A percentile compares a stretch with the other conserved stretches of the same genome.
Conservation (phyloP, 164 flowering plant species). For the Stephania japonica region DNA sequence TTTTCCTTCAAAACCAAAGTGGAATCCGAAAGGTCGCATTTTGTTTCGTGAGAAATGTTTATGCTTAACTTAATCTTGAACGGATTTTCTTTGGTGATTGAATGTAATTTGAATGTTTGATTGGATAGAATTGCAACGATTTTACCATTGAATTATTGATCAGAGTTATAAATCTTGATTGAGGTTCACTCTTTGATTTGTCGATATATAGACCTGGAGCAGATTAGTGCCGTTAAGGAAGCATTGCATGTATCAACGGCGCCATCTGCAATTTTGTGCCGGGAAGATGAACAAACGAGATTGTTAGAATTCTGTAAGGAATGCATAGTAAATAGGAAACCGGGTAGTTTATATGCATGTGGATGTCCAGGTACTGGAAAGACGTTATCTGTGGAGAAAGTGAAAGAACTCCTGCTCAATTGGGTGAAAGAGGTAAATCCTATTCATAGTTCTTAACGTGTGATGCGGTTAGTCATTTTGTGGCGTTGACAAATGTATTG, state of each 20-base stretch:
- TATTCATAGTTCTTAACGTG: no score
- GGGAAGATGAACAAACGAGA: slow-evolving; percentile 29
- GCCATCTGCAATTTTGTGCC: slow-evolving; percentile 33
- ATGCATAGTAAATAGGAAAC: slow-evolving; percentile 49
- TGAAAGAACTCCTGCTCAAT: slow-evolving; percentile 41
- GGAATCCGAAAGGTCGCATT: slow-evolving; percentile 64
- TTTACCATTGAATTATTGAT: neutral
- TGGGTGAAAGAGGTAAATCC: slow-evolving; percentile 64
- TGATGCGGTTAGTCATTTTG: no score
- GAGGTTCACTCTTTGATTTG: neutral
- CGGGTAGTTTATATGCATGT: slow-evolving; percentile 76
- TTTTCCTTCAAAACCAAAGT: slow-evolving; percentile 30
- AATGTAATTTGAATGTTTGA: slow-evolving; percentile 2
- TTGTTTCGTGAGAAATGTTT: no score
- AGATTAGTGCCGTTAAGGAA: slow-evolving; percentile 65
- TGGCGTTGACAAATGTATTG: no score
- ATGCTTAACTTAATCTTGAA: neutral
- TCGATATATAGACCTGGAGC: slow-evolving; percentile 40
- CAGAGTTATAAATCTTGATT: slow-evolving; percentile 2
- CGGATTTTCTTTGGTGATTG: neutral
- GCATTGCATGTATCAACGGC: slow-evolving; percentile 70
- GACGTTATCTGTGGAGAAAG: slow-evolving; percentile 70
- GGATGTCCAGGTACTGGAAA: slow-evolving; percentile 91
- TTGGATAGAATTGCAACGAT: neutral
- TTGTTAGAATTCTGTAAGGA: slow-evolving; percentile 71